These are phyloP conservation scores for Fusarium continuum DNA, from an alignment of 2,329 filamentous ascomycete species.

Conservation along the genomic window DNA sequence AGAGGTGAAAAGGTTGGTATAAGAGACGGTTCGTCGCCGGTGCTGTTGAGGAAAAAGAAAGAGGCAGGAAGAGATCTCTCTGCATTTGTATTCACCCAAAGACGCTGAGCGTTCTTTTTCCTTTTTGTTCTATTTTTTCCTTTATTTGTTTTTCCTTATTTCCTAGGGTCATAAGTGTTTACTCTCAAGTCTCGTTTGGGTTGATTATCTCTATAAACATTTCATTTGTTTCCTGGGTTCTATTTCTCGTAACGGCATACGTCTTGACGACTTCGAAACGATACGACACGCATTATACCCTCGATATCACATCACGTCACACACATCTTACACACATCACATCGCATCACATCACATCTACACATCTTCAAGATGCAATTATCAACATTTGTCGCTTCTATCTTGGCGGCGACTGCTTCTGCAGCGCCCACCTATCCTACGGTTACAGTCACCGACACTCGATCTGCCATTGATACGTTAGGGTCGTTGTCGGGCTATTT, in stretches of 20 bases:
- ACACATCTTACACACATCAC: neutral
- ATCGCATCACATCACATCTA: neutral
- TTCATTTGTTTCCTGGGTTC: constrained; percentile 16
- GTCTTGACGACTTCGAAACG: constrained; percentile 26
- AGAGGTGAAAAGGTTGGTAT: constrained; percentile 36
- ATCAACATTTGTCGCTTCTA: constrained; percentile 57
- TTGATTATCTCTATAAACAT: constrained; percentile 22
- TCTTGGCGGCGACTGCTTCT: constrained; percentile 56
- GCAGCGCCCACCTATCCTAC: constrained; percentile 55
- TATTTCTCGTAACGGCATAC: constrained; percentile 26
- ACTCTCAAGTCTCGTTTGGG: constrained; percentile 13
- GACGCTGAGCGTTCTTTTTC: constrained; percentile 36
- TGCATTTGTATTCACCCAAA: constrained; percentile 32
- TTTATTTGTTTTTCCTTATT: constrained; percentile 40
- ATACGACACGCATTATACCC: constrained; percentile 7
- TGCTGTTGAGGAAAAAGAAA: constrained; percentile 16
- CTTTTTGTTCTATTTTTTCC: constrained; percentile 23
- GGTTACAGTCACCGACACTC: constrained; percentile 49
- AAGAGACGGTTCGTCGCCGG: constrained; percentile 33
- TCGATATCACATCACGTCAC: constrained; percentile 4
- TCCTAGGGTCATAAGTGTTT: constrained; percentile 31
- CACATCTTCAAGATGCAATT: constrained; percentile 58
- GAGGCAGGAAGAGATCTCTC: constrained; percentile 31
- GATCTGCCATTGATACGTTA: constrained; percentile 52
- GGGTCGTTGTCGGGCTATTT: constrained; percentile 68